Conservation (phyloP, 345 rosid genomes). For the Arabidopsis suecica region DNA sequence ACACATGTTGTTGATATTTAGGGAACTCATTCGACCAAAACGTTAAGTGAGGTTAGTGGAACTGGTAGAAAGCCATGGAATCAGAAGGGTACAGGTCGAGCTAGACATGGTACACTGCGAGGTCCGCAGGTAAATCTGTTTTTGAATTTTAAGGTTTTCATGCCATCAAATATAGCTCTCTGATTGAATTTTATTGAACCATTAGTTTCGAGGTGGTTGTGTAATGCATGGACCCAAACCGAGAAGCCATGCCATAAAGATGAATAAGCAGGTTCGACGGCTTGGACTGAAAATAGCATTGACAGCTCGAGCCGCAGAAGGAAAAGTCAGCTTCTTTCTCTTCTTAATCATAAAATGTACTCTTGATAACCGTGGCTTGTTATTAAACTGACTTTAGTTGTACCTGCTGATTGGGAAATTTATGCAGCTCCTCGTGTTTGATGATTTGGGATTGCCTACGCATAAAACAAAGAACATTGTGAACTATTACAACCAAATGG, state of each 20-base stretch:
- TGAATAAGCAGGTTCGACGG: constrained; percentile 90
- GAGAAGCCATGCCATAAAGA: constrained; percentile 87
- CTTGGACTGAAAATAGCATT: constrained; percentile 91
- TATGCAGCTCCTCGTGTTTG: constrained; percentile 84
- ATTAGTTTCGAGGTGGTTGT: constrained; percentile 89
- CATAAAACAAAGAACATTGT: constrained; percentile 90
- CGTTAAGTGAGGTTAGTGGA: constrained; percentile 91
- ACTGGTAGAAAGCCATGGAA: constrained; percentile 91
- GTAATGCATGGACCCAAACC: constrained; percentile 94
- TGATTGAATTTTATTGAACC: constrained; percentile 25
- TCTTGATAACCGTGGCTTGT: neutral
- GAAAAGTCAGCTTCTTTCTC: constrained; percentile 66
- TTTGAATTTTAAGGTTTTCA: constrained; percentile 20
- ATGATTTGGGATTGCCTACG: constrained; percentile 74
- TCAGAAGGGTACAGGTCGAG: constrained; percentile 93
- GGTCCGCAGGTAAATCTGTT: constrained; percentile 78
- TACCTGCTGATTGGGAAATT: constrained; percentile 4
- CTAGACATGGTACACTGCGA: constrained; percentile 86
- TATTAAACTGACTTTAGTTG: neutral
- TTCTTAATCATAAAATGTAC: constrained; percentile 8
- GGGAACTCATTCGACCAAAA: constrained; percentile 98
- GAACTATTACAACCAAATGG: constrained; percentile 70
- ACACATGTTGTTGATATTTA: constrained; percentile 38
- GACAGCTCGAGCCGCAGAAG: constrained; percentile 93
- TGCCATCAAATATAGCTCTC: constrained; percentile 12